Evolutionary conservation across 345 rosid genomes (phyloP).

Genomic region (Noccaea bulbosa): DNA sequence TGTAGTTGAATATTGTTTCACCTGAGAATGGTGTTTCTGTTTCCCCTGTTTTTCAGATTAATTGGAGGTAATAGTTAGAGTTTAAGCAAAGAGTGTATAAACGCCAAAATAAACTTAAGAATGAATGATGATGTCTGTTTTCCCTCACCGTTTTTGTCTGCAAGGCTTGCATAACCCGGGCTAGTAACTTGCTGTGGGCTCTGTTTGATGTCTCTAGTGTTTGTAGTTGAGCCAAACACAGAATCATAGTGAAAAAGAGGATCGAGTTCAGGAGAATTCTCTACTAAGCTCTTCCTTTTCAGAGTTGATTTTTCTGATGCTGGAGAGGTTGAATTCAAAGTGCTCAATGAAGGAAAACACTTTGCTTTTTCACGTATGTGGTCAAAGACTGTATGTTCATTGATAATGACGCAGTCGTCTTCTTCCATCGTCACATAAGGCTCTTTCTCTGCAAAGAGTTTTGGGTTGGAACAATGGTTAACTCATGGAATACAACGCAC

Average conservation of each 20-base stretch:
- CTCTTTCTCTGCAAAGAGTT: conserved; percentile 44
- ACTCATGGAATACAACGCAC: conserved; percentile 11
- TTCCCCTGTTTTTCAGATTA: conserved; percentile 21
- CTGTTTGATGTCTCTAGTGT: conserved; percentile 30
- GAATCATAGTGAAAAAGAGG: conserved; percentile 43
- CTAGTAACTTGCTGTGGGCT: conserved; percentile 21
- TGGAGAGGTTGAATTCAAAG: conserved; percentile 48
- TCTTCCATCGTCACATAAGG: conserved; percentile 46
- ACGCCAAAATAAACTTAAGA: neutral
- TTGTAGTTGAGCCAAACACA: conserved; percentile 36
- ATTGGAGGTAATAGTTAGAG: neutral
- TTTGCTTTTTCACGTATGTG: conserved; percentile 88
- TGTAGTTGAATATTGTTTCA: conserved; percentile 68
- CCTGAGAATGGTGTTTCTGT: conserved; percentile 44
- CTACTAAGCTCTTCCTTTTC: conserved; percentile 53
- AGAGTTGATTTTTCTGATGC: conserved; percentile 50
- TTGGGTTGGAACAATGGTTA: conserved; percentile 23
- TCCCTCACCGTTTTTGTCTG: conserved; percentile 49
- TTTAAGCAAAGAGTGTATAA: conserved; percentile 17
- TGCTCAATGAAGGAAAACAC: conserved; percentile 56
- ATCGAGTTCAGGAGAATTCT: conserved; percentile 49
- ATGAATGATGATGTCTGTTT: conserved; percentile 6
- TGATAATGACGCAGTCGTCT: conserved; percentile 56
- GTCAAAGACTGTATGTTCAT: conserved; percentile 68
- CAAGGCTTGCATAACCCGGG: conserved; percentile 33